These are phyloP conservation scores for Scheffersomyces cryptocercus DNA, from an alignment of 1,139 yeast species.

Conservation along the genomic window DNA sequence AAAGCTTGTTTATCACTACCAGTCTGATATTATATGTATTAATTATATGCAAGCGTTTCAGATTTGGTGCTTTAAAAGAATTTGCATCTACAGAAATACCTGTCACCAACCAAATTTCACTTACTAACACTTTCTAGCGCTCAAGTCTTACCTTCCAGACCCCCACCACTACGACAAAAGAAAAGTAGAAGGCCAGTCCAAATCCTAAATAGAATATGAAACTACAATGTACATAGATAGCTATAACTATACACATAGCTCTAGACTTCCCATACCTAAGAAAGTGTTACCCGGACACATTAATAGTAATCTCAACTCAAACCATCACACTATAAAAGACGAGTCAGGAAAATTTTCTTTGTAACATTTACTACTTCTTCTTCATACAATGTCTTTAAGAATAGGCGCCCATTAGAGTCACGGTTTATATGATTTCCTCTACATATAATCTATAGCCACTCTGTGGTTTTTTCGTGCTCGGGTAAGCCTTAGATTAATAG, in stretches of 20 bases:
- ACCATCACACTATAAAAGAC: background rate
- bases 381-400: conserved; percentile 68
- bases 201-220: background rate
- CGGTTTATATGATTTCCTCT: conserved; percentile 58
- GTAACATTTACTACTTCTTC: conserved; percentile 24
- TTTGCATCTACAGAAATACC: background rate
- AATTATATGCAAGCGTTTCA: too few relatives aligned
- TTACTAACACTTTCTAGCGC: conserved; percentile 19
- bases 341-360: background rate
- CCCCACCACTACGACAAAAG: conserved; percentile 57
- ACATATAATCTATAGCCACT: conserved; percentile 50
- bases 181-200: conserved; percentile 11
- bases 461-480: conserved; percentile 77
- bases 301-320: conserved; percentile 1
- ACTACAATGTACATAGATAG: conserved; percentile 1
- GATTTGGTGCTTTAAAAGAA: too few relatives aligned
- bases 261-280: too few relatives aligned
- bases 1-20: background rate
- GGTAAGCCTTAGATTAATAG: conserved; percentile 79
- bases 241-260: background rate
- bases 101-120: too few relatives aligned
- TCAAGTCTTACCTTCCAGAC: conserved; percentile 56
- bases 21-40: background rate
- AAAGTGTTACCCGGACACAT: conserved; percentile 26
- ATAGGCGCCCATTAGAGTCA: conserved; percentile 95